Conservation (phyloP, 371 early-diverging fungal species). For the Mortierella polycephala region DNA sequence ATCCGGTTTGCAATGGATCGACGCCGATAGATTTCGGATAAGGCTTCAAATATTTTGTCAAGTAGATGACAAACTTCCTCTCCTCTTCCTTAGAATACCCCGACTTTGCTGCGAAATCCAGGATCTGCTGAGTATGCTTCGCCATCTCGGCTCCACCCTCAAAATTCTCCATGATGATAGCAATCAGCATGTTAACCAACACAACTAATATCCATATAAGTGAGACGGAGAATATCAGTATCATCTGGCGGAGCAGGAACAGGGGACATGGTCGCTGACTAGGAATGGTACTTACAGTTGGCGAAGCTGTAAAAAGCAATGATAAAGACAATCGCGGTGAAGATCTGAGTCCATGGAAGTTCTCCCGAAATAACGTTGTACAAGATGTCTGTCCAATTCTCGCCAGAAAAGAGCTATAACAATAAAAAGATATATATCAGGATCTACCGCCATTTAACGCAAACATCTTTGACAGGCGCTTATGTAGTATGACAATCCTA, state of each 20-base stretch:
- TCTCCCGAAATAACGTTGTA: conserved; percentile 61
- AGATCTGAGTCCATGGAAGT: conserved; percentile 50
- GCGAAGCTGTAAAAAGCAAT: conserved; percentile 72
- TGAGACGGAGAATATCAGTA: background rate
- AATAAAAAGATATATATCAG: background rate
- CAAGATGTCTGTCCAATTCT: conserved; percentile 74
- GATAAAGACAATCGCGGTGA: conserved; percentile 65
- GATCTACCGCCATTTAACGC: too few species aligned
- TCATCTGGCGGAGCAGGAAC: background rate
- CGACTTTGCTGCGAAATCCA: conserved; percentile 58
- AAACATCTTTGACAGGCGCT: background rate
- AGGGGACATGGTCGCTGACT: background rate
- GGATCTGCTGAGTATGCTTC: conserved; percentile 66
- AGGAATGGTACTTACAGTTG: conserved; percentile 63
- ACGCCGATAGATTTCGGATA: conserved; percentile 61
- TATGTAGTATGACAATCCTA: conserved; percentile 18
- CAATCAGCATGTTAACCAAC: conserved; percentile 73
- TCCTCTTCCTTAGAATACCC: conserved; percentile 48
- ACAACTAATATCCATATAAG: conserved; percentile 54
- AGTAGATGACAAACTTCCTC: conserved; percentile 54
- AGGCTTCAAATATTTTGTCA: conserved; percentile 62
- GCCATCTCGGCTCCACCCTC: conserved; percentile 67
- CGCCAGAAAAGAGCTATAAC: conserved; percentile 71
- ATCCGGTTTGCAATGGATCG: conserved; percentile 56
- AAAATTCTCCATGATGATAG: conserved; percentile 75